Evolutionary conservation across 106 monocot genomes (phyloP).

Genomic region (Dendrobium officinale): DNA sequence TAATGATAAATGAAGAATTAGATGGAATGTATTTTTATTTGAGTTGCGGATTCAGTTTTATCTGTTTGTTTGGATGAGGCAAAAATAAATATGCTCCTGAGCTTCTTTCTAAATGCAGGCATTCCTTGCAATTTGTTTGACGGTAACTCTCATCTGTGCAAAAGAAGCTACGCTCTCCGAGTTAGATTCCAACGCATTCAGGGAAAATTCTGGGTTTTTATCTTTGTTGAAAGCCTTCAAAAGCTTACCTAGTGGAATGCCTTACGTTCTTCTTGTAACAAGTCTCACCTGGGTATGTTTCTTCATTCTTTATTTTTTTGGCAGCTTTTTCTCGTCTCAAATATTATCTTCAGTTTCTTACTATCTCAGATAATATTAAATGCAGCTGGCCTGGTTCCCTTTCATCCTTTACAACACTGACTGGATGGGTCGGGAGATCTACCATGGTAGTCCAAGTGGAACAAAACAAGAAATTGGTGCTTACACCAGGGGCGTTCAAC

Average conservation of each 20-base stretch:
- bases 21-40: too few species aligned
- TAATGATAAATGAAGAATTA: too few species aligned
- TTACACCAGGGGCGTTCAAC: conserved; percentile 44
- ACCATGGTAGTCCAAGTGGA: conserved; percentile 46
- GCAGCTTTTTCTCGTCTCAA: background rate
- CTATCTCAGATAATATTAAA: too few species aligned
- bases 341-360: background rate
- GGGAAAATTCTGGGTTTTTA: background rate
- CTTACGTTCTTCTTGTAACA: background rate
- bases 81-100: background rate
- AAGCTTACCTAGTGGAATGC: background rate
- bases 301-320: background rate
- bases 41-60: too few species aligned
- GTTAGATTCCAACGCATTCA: background rate
- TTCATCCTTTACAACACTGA: conserved; percentile 63
- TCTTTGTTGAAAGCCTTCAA: conserved; percentile 4
- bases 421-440: conserved; percentile 67
- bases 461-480: conserved; percentile 14
- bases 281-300: conserved; percentile 4
- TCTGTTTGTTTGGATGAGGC: too few species aligned
- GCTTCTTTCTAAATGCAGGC: background rate
- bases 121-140: conserved; percentile 7
- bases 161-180: conserved; percentile 7
- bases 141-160: conserved; percentile 1
- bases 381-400: conserved; percentile 58